Percentiles rank a stretch among this genome's conserved stretches.
phyloP scores from a whole-genome alignment of 306 rosid genomes.

The Mucuna pruriens region DNA sequence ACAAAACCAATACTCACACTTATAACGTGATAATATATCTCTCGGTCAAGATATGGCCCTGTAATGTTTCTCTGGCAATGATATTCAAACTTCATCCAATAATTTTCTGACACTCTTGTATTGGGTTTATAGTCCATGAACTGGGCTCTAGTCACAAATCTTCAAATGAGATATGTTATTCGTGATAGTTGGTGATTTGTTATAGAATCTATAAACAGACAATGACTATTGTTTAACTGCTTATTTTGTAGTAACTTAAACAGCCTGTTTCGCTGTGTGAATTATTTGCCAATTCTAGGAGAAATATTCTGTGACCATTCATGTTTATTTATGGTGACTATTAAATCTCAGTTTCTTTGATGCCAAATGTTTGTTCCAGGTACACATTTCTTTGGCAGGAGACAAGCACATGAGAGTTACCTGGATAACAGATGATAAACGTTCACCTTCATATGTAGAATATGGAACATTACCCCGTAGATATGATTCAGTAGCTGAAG shows the following conservation, averaged over 20 bases:
- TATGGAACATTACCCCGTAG: constrained; percentile 74
- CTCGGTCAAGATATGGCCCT: no score
- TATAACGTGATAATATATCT: no score
- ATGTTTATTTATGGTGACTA: constrained; percentile 6
- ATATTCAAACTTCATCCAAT: not conserved
- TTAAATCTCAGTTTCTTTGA: constrained; percentile 21
- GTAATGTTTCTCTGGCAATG: no score
- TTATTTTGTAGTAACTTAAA: not conserved
- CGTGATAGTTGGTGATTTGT: not conserved
- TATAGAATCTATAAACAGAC: not conserved
- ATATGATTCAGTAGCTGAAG: constrained; percentile 66
- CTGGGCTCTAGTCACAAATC: not conserved
- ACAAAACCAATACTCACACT: no score
- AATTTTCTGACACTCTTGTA: not conserved
- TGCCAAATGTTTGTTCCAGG: constrained; percentile 53
- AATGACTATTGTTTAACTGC: not conserved
- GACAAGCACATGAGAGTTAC: constrained; percentile 77
- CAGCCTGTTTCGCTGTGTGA: not conserved
- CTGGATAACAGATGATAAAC: constrained; percentile 71
- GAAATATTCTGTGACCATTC: constrained; percentile 4
- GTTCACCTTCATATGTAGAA: constrained; percentile 74
- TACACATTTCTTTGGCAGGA: constrained; percentile 89
- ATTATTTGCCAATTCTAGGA: not conserved
- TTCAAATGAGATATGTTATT: not conserved
- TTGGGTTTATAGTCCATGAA: not conserved